Evolutionary conservation across 2,329 filamentous ascomycete species (phyloP), one percentile per base, ranked within the genome.

Genomic region (Teratosphaeria pseudoeucalypti): DNA sequence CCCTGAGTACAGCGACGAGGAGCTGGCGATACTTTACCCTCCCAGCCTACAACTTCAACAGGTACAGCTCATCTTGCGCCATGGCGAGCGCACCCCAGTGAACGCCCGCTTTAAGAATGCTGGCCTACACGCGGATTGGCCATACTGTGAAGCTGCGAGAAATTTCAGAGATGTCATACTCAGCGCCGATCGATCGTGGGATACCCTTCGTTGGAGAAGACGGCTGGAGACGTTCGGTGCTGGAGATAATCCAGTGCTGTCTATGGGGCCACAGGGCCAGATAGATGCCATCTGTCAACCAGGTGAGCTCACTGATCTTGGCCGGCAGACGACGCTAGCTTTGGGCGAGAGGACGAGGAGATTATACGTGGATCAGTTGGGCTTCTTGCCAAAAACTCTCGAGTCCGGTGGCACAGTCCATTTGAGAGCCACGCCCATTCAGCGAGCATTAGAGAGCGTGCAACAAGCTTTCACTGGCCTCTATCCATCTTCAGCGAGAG

Each of bases 1-100:
- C 60, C 78, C 82, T 59, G 85, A 89, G 0, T 97, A 97, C 77
- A 85, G 87, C 53, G 78, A 85, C 65, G 86, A 89, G 61, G 92
- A 97, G 81, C 83, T 97, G 56, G 79, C 82, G 52, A 78, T 79
- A 68, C 85, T 97, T 61, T 99, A 96, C 76, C 94, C 94, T 0
- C 76, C 85, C 58, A 79, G 82, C 53, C 80, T 99, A 61, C 82
- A 92, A 72, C 84, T 99, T 39, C 88, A 94, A 72, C 84, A 94
- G 61, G 94, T 97, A 56, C 94, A 99, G 77, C 81, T 97, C 67
- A 81, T 86, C n/a, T 68, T 74, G 19, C 67, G 72, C 26, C 72
- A 74, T 62, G 72, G 72, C 60, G 85, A 88, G 77, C 86, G 92
- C 60, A 92, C 87, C 7, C 92, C 92, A 32, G 89, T 97, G 32